phyloP scores from a whole-genome alignment of 1,284 basidiomycete genomes.

The Ganoderma lingzhi region DNA sequence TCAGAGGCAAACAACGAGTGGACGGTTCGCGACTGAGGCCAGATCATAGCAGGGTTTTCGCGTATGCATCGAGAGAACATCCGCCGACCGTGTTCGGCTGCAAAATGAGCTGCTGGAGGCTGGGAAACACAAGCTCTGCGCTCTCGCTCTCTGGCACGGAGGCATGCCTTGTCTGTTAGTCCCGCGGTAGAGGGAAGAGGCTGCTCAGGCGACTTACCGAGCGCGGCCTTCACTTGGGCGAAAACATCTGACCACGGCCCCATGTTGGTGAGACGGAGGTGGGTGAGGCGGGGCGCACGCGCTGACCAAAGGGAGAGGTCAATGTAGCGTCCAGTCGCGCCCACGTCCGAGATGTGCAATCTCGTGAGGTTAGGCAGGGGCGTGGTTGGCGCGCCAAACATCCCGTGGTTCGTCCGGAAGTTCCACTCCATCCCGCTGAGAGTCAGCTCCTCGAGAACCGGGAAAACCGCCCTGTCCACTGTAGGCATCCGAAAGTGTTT shows the following conservation, averaged over 20 bases:
- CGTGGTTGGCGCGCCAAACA: neutral
- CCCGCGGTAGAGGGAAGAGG: neutral
- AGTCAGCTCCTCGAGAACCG: constrained; percentile 11
- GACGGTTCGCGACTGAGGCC: neutral
- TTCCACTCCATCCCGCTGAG: constrained; percentile 3
- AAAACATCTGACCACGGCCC: neutral
- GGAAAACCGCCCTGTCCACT: neutral
- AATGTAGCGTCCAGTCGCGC: neutral
- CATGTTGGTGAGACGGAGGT: neutral
- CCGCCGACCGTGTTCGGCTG: neutral
- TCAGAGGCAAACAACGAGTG: neutral
- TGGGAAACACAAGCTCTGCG: neutral
- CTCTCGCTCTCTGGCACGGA: neutral
- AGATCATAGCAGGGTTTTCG: neutral
- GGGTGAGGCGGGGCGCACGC: neutral
- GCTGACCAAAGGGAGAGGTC: neutral
- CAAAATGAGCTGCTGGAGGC: neutral
- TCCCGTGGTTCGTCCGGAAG: constrained; percentile 2
- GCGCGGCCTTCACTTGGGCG: neutral
- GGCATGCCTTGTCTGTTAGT: neutral
- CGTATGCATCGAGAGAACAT: neutral
- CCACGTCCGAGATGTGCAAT: neutral
- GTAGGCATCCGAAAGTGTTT: constrained; percentile 4
- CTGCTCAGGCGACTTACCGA: neutral
- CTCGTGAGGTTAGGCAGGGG: neutral